Base-by-base conservation (phyloP, 306 rosid species). In the Cercis canadensis region DNA sequence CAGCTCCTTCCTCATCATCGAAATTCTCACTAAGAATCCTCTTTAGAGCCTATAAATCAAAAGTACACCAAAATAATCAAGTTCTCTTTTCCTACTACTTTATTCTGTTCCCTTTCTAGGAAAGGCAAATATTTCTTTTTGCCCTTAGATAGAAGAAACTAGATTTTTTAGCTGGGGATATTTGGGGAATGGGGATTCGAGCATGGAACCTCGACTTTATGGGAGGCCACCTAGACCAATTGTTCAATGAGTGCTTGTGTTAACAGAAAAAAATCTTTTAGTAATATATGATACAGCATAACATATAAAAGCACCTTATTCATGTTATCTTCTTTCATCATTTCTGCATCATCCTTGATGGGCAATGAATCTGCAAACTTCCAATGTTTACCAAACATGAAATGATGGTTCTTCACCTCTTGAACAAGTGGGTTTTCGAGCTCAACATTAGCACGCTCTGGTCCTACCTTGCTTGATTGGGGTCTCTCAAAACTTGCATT, bases 1-100 rank as follows among this genome's bases (percentile, higher is more conserved):
- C 75, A 54, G 79, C 66, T 69, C 57, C 92, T 69, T 86, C 85
- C 12, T 87, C 87, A 33, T 75, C 80, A 69, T 76, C 73, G 52
- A 87, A 87, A 82, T 89, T 87, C 79, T 89, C 92, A 14, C 84
- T 58, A 66, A 95, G 92, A 80, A 86, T 83, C 72, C 71, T 79
- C 85, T 83, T 95, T 57, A 95, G 56, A 78, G 86, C 96, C 99
- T 95, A 65, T 19, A 78, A 82, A 82, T 73, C 33, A 41, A 19
- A 59, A 66, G 62, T 58, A 65, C 11, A 16, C 14, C 52, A 65
- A 46, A 63, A 36, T 31, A 72, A 65, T 13, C 43, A 61, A 65
- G 14, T 54, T 53, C 52, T 52, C 32, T 11, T 62, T 45, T 12
- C 59, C 17, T 62, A 13, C 51, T 6, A 5, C n/a, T 19, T 45